Evolutionary conservation across 495 filamentous ascomycete genomes (phyloP).

Genomic region (Trichocladium uniseriatum): DNA sequence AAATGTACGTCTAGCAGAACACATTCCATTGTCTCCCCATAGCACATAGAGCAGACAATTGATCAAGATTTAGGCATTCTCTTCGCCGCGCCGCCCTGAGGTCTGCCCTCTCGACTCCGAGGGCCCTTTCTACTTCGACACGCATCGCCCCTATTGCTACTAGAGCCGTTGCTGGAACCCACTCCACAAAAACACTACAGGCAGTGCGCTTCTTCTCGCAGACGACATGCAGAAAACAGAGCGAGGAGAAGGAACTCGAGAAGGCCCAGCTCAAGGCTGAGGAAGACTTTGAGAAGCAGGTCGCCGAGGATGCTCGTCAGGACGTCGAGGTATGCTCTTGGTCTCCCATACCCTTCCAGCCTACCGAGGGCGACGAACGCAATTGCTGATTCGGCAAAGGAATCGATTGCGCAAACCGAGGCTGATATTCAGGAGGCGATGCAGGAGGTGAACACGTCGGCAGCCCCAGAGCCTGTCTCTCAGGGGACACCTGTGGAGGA

Average conservation of each 20-base stretch:
- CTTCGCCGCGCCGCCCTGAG: constrained; percentile 50
- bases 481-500: neutral
- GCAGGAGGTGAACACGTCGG: neutral
- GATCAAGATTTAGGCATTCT: constrained; percentile 36
- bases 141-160: constrained; percentile 26
- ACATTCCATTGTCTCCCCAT: neutral
- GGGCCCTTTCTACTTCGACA: constrained; percentile 34
- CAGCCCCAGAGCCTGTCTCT: neutral
- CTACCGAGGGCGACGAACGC: neutral
- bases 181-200: constrained; percentile 12
- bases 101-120: constrained; percentile 43
- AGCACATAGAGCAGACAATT: neutral
- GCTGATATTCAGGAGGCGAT: constrained; percentile 13
- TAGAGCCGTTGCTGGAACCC: constrained; percentile 17
- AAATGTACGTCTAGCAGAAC: neutral
- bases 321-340: constrained; percentile 2
- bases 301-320: neutral
- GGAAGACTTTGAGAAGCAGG: constrained; percentile 5
- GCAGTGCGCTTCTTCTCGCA: constrained; percentile 32
- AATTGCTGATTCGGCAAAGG: neutral
- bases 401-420: constrained; percentile 1
- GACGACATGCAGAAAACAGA: constrained; percentile 13
- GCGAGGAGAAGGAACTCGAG: constrained; percentile 16
- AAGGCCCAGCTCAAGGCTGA: constrained; percentile 13
- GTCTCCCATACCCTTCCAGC: neutral